phyloP scores from a whole-genome alignment of 2,329 filamentous ascomycete species.

The Neofusicoccum parvum region DNA sequence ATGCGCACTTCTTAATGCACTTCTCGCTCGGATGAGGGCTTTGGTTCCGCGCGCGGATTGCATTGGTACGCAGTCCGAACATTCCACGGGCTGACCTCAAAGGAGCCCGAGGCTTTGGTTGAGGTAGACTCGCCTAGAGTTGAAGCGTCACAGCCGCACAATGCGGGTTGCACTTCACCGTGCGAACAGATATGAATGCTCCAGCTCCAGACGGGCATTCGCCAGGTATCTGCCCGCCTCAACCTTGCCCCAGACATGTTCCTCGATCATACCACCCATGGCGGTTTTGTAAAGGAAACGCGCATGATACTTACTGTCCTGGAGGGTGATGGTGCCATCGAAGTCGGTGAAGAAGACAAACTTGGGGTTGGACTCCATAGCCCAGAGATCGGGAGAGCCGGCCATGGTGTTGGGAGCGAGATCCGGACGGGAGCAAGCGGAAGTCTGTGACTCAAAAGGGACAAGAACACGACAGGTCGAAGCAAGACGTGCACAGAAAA shows the following conservation, averaged over 20 bases:
- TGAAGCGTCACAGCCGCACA: no score
- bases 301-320: constrained; percentile 57
- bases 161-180: no score
- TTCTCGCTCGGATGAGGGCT: no score
- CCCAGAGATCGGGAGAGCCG: constrained; percentile 41
- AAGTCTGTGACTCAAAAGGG: neutral
- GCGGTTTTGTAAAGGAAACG: neutral
- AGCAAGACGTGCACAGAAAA: neutral
- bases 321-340: constrained; percentile 88
- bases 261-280: neutral
- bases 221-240: no score
- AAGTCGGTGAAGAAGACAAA: constrained; percentile 99
- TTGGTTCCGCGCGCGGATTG: no score
- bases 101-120: no score
- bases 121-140: no score
- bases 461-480: neutral
- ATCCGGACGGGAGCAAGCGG: neutral
- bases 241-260: neutral
- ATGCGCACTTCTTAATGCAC: no score
- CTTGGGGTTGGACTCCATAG: constrained; percentile 66
- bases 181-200: neutral
- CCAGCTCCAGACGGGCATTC: no score
- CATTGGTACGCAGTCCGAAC: no score
- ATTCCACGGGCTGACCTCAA: no score
- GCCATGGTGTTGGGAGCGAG: constrained; percentile 27